Evolutionary conservation across 139 green algal genomes (phyloP).

Genomic region (Closterium sp.): DNA sequence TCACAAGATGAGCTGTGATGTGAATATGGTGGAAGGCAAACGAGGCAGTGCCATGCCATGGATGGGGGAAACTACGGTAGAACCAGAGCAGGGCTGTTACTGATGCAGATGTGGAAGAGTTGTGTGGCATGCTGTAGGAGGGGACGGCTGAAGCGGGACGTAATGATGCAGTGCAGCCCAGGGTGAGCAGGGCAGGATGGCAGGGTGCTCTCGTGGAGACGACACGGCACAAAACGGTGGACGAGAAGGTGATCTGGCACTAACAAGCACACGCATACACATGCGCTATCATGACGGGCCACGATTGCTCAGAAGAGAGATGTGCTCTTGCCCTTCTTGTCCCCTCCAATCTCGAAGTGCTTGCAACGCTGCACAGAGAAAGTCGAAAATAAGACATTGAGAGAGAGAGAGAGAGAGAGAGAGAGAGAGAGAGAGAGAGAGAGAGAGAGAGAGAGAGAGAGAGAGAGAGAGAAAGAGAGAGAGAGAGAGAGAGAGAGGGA

Average conservation of each 20-base stretch:
- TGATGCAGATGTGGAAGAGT: too few species aligned
- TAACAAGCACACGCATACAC: neutral
- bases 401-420: too few species aligned
- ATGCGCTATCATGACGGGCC: neutral
- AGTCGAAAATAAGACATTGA: neutral
- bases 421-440: neutral
- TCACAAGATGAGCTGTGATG: too few species aligned
- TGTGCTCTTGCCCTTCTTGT: constrained; percentile 88
- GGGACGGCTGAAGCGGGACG: too few species aligned
- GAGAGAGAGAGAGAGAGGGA: neutral
- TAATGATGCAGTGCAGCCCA: too few species aligned
- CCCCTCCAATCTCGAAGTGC: constrained; percentile 99
- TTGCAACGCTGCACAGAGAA: constrained; percentile 86
- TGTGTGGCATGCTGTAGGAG: too few species aligned
- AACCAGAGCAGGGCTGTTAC: too few species aligned
- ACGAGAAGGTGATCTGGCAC: neutral
- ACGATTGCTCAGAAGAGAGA: constrained; percentile 42
- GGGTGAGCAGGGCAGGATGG: neutral
- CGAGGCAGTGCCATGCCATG: too few species aligned
- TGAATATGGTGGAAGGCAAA: too few species aligned
- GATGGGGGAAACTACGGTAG: too few species aligned
- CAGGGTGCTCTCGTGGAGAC: neutral
- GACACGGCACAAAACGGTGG: neutral
- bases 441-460: neutral
- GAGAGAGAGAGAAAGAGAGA: neutral